phyloP scores from a whole-genome alignment of 257 asterid genomes.

The Petunia axillaris region DNA sequence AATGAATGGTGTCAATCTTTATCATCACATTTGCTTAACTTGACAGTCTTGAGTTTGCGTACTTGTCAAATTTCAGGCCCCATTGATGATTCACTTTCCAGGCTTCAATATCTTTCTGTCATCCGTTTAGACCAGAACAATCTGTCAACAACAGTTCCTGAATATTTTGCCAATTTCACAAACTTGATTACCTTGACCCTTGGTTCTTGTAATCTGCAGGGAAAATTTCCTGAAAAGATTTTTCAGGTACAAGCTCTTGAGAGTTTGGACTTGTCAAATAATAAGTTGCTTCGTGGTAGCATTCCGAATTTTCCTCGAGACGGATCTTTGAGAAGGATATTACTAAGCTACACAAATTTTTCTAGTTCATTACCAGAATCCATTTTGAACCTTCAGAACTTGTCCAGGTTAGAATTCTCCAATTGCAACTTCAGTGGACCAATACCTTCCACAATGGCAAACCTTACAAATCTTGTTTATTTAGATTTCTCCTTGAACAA shows the following conservation, averaged over 20 bases:
- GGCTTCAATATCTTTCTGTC: conserved; percentile 43
- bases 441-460: conserved; percentile 37
- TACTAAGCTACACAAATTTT: conserved; percentile 34
- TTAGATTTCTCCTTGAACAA: conserved; percentile 43
- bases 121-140: conserved; percentile 46
- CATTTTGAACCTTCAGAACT: conserved; percentile 34
- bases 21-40: conserved; percentile 43
- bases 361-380: conserved; percentile 42
- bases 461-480: conserved; percentile 31
- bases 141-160: conserved; percentile 40
- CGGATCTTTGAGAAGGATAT: conserved; percentile 30
- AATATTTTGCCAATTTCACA: conserved; percentile 36
- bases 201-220: conserved; percentile 42
- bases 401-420: conserved; percentile 37
- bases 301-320: conserved; percentile 29
- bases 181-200: conserved; percentile 46
- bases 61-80: conserved; percentile 47
- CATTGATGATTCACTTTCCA: conserved; percentile 40
- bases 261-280: conserved; percentile 41
- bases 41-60: conserved; percentile 52
- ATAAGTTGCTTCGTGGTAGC: conserved; percentile 31
- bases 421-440: conserved; percentile 38
- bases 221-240: conserved; percentile 44
- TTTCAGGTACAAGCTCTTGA: conserved; percentile 42
- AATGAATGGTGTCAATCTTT: conserved; percentile 47